Evolutionary conservation across 2,329 filamentous ascomycete genomes (phyloP).

Genomic region (Blumeria graminis): DNA sequence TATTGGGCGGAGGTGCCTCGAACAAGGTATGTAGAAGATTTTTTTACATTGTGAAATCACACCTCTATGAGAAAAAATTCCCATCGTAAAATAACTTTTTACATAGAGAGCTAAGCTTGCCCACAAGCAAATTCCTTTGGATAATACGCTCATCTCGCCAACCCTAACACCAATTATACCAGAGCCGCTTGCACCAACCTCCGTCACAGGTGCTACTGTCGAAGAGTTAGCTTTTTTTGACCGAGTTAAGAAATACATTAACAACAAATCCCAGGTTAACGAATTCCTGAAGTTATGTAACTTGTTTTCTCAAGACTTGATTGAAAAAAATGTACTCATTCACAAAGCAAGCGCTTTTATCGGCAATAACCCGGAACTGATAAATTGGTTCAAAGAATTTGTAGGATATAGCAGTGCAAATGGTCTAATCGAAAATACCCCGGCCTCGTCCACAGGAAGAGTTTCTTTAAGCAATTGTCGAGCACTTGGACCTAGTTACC

Average conservation of each 20-base stretch:
- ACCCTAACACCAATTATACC: slow-evolving; percentile 74
- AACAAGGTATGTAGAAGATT: slow-evolving; percentile 24
- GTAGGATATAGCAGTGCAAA: slow-evolving; percentile 56
- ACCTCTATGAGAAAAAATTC: background rate
- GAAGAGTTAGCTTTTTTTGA: slow-evolving; percentile 92
- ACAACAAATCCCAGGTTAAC: slow-evolving; percentile 76
- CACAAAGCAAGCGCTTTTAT: slow-evolving; percentile 71
- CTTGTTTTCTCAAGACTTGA: slow-evolving; percentile 76
- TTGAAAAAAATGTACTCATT: slow-evolving; percentile 62
- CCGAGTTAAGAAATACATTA: slow-evolving; percentile 83
- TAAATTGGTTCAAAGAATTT: slow-evolving; percentile 68
- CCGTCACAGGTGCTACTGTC: slow-evolving; percentile 45
- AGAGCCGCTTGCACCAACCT: slow-evolving; percentile 58
- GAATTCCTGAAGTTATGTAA: slow-evolving; percentile 97
- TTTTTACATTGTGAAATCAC: background rate
- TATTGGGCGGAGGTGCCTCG: slow-evolving; percentile 7
- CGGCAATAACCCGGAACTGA: slow-evolving; percentile 68
- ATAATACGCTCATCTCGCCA: slow-evolving; percentile 34
- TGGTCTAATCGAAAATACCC: slow-evolving; percentile 54
- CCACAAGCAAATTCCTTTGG: slow-evolving; percentile 20
- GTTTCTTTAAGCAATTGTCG: slow-evolving; percentile 92
- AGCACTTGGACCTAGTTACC: slow-evolving; percentile 86
- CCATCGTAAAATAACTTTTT: background rate
- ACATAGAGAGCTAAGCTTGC: slow-evolving; percentile 48
- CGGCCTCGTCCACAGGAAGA: slow-evolving; percentile 49